These are phyloP conservation scores for Chaetomium globosum DNA, from an alignment of 2,329 filamentous ascomycete genomes.

Conservation along the genomic window DNA sequence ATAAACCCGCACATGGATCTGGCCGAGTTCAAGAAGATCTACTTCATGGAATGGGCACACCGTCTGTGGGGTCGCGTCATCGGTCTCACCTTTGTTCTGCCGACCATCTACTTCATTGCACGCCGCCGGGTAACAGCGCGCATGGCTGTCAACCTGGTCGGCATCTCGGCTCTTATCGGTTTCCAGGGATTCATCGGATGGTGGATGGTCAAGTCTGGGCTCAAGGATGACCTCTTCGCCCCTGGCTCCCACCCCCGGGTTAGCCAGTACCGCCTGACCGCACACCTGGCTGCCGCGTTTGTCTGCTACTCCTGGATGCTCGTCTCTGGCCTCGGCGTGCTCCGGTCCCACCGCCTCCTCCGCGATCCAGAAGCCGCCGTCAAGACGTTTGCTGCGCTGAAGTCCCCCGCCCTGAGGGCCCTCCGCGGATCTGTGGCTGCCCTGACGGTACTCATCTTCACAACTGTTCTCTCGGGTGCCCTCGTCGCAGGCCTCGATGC, in stretches of 20 bases:
- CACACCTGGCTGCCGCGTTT: constrained; percentile 89
- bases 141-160: constrained; percentile 76
- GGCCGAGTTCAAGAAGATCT: constrained; percentile 95
- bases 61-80: constrained; percentile 92
- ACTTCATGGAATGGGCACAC: constrained; percentile 99
- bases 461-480: constrained; percentile 89
- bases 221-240: constrained; percentile 94
- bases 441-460: constrained; percentile 76
- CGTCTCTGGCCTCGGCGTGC: constrained; percentile 79
- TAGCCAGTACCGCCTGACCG: constrained; percentile 87
- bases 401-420: constrained; percentile 66
- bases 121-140: constrained; percentile 73
- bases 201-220: constrained; percentile 99
- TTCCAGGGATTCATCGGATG: constrained; percentile 95
- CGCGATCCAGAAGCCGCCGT: constrained; percentile 65
- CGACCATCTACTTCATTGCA: constrained; percentile 84
- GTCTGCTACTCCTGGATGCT: constrained; percentile 94
- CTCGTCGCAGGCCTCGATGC: constrained; percentile 94
- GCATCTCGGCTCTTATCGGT: constrained; percentile 86
- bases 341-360: constrained; percentile 75
- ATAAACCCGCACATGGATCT: constrained; percentile 93
- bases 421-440: constrained; percentile 75
- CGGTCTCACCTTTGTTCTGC: constrained; percentile 84
- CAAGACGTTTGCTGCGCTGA: constrained; percentile 62
- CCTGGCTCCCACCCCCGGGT: constrained; percentile 89